Conservation (phyloP, 495 filamentous ascomycete species). For the Oidiodendron maius region DNA sequence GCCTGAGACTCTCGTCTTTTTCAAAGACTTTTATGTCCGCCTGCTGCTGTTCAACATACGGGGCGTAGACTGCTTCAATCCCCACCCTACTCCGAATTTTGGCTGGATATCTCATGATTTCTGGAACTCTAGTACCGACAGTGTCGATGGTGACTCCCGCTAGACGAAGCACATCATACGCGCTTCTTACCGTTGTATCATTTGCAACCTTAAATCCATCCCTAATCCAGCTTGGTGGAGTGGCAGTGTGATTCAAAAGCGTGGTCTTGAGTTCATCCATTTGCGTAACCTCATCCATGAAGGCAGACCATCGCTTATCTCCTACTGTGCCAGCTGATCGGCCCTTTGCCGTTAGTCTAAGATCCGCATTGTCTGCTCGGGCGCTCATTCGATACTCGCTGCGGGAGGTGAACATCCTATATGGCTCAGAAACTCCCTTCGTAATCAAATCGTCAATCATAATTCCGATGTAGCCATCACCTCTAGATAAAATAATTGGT, state of each 20-base stretch:
- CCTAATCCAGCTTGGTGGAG: conserved; percentile 57
- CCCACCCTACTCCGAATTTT: conserved; percentile 59
- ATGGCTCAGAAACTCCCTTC: conserved; percentile 94
- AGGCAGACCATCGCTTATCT: conserved; percentile 70
- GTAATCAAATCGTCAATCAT: conserved; percentile 99
- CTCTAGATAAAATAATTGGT: conserved; percentile 64
- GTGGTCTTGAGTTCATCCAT: conserved; percentile 58
- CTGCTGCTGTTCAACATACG: conserved; percentile 69
- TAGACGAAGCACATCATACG: conserved; percentile 70
- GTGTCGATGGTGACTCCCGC: conserved; percentile 46
- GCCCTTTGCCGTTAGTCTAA: conserved; percentile 75
- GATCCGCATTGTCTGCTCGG: conserved; percentile 89
- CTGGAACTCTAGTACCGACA: conserved; percentile 49
- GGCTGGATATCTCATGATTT: conserved; percentile 38
- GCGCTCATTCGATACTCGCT: conserved; percentile 92
- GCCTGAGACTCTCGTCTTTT: conserved; percentile 66
- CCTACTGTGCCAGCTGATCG: conserved; percentile 70
- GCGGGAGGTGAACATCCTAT: conserved; percentile 96
- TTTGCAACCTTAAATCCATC: conserved; percentile 61
- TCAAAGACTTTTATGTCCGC: conserved; percentile 56
- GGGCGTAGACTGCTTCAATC: conserved; percentile 79
- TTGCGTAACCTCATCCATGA: conserved; percentile 52
- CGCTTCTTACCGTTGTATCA: conserved; percentile 56
- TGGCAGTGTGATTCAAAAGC: conserved; percentile 48
- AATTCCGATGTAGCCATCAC: conserved; percentile 93